Base-by-base conservation (phyloP, 2,329 filamentous ascomycete species). In the Fusarium sambucinum region DNA sequence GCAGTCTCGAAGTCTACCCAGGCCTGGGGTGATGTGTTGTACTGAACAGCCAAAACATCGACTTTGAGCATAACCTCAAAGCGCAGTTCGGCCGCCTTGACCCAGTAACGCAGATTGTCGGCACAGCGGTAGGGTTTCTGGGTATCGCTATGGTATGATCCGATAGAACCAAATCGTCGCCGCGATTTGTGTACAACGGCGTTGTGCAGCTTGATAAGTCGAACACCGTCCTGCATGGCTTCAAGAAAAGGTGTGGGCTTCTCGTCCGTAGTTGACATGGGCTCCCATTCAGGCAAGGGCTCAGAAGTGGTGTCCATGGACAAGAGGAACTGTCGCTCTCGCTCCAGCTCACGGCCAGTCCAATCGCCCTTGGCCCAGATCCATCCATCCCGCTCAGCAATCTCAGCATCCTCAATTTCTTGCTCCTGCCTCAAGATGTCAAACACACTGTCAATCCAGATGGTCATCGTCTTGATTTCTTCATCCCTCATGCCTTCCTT, bases 51-150 rank as follows among this genome's bases (percentile, higher is more conserved):
- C 79, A 96, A 90, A 23, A 95, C 93, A 75, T 97, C 93, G 55
- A 97, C 85, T 67, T 90, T 88, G 52, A 98, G 84, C 71, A 92
- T 87, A 38, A 94, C 87, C 80, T 98, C 96, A 90, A 95, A 99
- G 56, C 96, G 89, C 60, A 98, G 84, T 81, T 99, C 94, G 10
- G 94, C 94, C 2, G 95, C 96, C 82, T 99, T 99, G 80, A 92
- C 87, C 95, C 96, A 99, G 83, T 92, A 99, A 40, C 94, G 89
- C 65, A 99, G 85, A 77, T 99, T 99, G 73, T 99, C 96, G 5
- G 94, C 93, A 66, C 90, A 90, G 48, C 96, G 91, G 78, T 99
- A 99, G 1, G 96, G 96, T 80, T 98, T 98, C 63, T 89, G 90
- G 12, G 96, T 95, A 78, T 99, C 94, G n/a, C 89, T 90, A 78